Conservation (phyloP, 805 yeast species). For the Yamadazyma akitaensis region DNA sequence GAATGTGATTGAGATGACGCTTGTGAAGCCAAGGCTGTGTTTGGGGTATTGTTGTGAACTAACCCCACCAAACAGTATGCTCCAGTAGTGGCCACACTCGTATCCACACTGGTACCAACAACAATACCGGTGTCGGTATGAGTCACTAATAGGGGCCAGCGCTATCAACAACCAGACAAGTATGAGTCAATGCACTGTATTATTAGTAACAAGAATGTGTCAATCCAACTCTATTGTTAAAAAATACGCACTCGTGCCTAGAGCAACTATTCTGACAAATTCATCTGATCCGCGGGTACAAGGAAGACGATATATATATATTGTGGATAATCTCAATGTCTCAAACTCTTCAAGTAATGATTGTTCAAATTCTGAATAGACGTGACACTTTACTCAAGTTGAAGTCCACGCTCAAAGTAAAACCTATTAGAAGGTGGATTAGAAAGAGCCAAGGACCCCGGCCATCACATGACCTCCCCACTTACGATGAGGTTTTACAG, state of each 20-base stretch:
- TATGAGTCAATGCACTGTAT: too few species aligned
- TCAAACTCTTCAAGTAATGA: neutral
- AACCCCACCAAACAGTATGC: too few species aligned
- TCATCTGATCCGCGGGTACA: neutral
- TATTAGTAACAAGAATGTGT: neutral
- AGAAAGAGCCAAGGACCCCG: too few species aligned
- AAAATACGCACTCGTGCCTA: neutral
- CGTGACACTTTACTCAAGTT: neutral
- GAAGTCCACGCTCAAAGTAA: neutral
- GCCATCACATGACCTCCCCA: neutral
- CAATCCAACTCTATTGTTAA: neutral
- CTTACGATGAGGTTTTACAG: slow-evolving; percentile 8
- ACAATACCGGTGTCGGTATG: too few species aligned
- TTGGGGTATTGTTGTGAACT: too few species aligned
- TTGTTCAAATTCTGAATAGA: neutral
- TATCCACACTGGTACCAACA: too few species aligned
- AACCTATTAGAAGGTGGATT: neutral
- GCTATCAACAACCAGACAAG: too few species aligned
- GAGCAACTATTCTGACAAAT: neutral
- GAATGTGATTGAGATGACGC: neutral
- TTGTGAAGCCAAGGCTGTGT: neutral
- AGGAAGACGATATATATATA: neutral
- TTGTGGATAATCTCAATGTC: too few species aligned
- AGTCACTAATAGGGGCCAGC: too few species aligned
- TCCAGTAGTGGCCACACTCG: too few species aligned